A percentile compares a stretch with the other conserved stretches of the same genome.
Evolutionary conservation across 768 basidiomycete species (phyloP).

Genomic region (Russula sp.): DNA sequence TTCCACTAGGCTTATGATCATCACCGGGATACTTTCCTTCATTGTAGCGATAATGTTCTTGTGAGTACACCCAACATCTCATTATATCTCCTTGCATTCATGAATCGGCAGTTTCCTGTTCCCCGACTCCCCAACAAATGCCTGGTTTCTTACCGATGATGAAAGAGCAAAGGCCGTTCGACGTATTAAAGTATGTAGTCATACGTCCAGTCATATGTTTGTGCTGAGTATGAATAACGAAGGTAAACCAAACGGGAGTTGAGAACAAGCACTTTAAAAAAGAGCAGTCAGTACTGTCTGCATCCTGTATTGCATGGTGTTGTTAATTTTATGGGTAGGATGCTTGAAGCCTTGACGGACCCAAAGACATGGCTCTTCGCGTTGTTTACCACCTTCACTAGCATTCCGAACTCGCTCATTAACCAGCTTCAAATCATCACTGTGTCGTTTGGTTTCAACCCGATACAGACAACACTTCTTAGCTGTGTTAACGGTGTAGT

Average conservation of each 20-base stretch:
- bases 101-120: conserved; percentile 52
- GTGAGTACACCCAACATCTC: conserved; percentile 37
- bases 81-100: neutral
- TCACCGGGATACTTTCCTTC: conserved; percentile 60
- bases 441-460: conserved; percentile 60
- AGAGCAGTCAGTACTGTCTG: conserved; percentile 56
- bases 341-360: conserved; percentile 65
- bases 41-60: conserved; percentile 52
- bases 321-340: conserved; percentile 38
- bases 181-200: conserved; percentile 53
- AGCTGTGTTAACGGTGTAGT: conserved; percentile 63
- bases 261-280: conserved; percentile 81
- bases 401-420: conserved; percentile 63
- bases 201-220: neutral
- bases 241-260: conserved; percentile 77
- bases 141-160: conserved; percentile 68
- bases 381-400: conserved; percentile 57
- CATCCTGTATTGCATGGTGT: neutral
- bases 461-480: conserved; percentile 65
- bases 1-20: conserved; percentile 60
- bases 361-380: conserved; percentile 78
- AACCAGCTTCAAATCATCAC: conserved; percentile 67
- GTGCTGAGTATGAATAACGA: conserved; percentile 4
- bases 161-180: conserved; percentile 62
- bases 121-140: conserved; percentile 70